Evolutionary conservation across 768 basidiomycete species (phyloP).

Genomic region (Mycena albidolilacea): DNA sequence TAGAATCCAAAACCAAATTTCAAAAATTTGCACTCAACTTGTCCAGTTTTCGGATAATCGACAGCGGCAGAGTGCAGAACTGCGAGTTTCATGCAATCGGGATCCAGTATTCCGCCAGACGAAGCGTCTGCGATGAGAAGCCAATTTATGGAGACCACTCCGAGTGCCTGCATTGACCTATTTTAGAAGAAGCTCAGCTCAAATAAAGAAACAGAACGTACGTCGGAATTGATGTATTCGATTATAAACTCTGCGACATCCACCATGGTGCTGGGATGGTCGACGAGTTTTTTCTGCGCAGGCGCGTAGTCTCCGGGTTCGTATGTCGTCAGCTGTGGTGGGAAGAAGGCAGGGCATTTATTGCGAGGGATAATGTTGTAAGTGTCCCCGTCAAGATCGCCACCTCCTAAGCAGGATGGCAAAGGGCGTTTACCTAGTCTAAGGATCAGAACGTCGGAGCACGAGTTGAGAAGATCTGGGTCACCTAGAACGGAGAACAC

Average conservation of each 20-base stretch:
- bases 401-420: constrained; percentile 76
- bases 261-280: constrained; percentile 66
- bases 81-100: constrained; percentile 68
- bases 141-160: constrained; percentile 75
- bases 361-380: constrained; percentile 68
- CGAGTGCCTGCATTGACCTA: constrained; percentile 50
- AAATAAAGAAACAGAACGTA: constrained; percentile 46
- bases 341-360: constrained; percentile 53
- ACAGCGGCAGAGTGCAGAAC: constrained; percentile 75
- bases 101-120: constrained; percentile 60
- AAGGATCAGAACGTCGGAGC: constrained; percentile 2
- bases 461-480: background rate
- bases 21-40: constrained; percentile 25
- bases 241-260: constrained; percentile 81
- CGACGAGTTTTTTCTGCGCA: constrained; percentile 60
- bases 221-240: constrained; percentile 78
- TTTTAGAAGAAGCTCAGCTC: background rate
- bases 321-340: constrained; percentile 33
- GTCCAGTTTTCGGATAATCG: constrained; percentile 75
- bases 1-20: background rate
- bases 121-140: constrained; percentile 76
- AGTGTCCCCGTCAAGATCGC: constrained; percentile 78
- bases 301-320: constrained; percentile 66
- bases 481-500: constrained; percentile 75
- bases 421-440: constrained; percentile 68